Evolutionary conservation across 1,284 basidiomycete genomes (phyloP).

Genomic region (Coniferiporia weirii): DNA sequence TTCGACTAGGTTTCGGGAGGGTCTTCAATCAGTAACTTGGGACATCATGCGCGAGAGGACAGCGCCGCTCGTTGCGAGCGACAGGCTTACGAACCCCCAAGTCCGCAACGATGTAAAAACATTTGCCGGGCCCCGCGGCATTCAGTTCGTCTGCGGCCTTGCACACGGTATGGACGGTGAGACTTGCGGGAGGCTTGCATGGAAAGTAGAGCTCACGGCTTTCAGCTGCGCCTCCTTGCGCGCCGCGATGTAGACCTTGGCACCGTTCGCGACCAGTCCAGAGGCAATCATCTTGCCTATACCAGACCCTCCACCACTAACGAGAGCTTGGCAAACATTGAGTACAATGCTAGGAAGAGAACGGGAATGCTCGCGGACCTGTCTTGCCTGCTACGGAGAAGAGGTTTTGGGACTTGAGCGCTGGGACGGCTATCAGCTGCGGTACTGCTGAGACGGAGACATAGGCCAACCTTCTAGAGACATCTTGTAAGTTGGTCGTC

Average conservation of each 20-base stretch:
- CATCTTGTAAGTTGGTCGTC: background rate
- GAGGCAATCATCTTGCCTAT: slow-evolving; percentile 80
- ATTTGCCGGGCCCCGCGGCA: slow-evolving; percentile 51
- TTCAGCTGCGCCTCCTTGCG: slow-evolving; percentile 75
- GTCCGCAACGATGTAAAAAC: slow-evolving; percentile 70
- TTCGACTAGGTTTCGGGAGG: slow-evolving; percentile 45
- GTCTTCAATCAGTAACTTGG: background rate
- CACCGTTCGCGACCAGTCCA: slow-evolving; percentile 77
- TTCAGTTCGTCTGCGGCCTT: slow-evolving; percentile 60
- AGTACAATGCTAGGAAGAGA: background rate
- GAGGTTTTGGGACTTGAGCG: slow-evolving; percentile 54
- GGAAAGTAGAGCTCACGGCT: slow-evolving; percentile 42
- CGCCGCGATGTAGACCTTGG: slow-evolving; percentile 82
- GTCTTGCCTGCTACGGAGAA: slow-evolving; percentile 75
- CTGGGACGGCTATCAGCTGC: slow-evolving; percentile 29
- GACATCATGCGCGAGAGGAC: background rate
- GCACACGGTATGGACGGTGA: too few relatives aligned
- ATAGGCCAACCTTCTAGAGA: background rate
- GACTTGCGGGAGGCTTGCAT: background rate
- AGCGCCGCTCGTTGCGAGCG: too few relatives aligned
- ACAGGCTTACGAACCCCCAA: slow-evolving; percentile 49
- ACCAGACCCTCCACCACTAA: slow-evolving; percentile 77
- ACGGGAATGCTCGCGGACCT: slow-evolving; percentile 37
- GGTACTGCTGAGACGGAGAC: background rate
- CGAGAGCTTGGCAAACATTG: slow-evolving; percentile 46